Conservation (phyloP, 768 basidiomycete species). For the Suillus lakei region DNA sequence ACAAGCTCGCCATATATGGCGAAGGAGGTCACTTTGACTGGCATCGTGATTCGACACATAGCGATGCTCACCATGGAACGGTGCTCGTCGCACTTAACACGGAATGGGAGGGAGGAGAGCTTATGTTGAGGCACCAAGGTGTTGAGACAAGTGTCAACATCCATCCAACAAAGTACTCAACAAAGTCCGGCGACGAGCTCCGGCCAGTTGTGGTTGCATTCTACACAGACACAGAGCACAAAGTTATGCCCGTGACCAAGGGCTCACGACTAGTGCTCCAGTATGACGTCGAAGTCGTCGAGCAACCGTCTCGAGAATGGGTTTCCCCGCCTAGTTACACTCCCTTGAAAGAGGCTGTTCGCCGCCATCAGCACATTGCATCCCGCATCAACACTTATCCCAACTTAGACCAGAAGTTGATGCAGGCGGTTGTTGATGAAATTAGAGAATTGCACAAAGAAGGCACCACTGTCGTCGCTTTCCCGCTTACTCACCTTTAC, state of each 20-base stretch:
- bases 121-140: background rate
- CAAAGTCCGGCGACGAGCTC: background rate
- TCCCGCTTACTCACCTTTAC: background rate
- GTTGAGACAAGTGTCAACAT: background rate
- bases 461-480: background rate
- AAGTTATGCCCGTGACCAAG: conserved; percentile 3
- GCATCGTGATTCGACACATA: conserved; percentile 1
- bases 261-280: background rate
- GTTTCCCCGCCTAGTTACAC: background rate
- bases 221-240: background rate
- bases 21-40: conserved; percentile 5
- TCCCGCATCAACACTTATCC: background rate
- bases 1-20: background rate
- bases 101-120: background rate
- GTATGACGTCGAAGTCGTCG: background rate
- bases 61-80: background rate
- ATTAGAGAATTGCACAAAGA: background rate
- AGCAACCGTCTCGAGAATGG: background rate
- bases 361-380: background rate
- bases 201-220: background rate
- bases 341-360: background rate
- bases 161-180: background rate
- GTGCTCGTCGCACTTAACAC: background rate
- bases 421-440: background rate
- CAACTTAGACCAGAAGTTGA: background rate